These are phyloP conservation scores for Aureobasidium zeae DNA, from an alignment of 2,329 filamentous ascomycete species.

Conservation along the genomic window DNA sequence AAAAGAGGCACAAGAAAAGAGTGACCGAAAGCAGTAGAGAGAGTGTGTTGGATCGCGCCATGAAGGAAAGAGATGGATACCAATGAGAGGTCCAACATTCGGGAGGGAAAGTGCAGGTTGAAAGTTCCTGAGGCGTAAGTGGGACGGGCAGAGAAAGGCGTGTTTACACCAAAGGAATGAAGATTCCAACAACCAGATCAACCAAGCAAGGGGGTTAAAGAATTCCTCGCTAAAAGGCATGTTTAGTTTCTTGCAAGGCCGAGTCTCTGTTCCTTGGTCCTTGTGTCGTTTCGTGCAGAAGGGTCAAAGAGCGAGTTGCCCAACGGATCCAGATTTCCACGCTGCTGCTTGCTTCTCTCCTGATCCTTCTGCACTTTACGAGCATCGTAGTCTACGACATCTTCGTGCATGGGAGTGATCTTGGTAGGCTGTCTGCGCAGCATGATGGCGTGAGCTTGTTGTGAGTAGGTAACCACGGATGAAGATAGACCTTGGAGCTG, in stretches of 20 bases:
- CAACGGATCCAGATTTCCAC: conserved; percentile 13
- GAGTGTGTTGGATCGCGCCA: conserved; percentile 1
- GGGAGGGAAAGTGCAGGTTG: no score
- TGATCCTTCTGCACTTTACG: conserved; percentile 25
- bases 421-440: conserved; percentile 30
- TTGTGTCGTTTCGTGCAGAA: conserved; percentile 20
- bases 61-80: no score
- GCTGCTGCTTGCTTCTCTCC: conserved; percentile 19
- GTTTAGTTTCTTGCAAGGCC: conserved; percentile 21
- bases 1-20: conserved; percentile 3
- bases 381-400: conserved; percentile 27
- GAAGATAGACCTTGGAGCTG: no score
- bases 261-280: conserved; percentile 25
- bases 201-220: conserved; percentile 8
- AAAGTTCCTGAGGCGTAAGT: no score
- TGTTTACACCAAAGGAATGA: conserved; percentile 13
- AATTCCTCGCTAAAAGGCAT: conserved; percentile 6
- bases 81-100: no score
- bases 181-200: conserved; percentile 5
- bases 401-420: conserved; percentile 28
- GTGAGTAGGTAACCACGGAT: background rate
- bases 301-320: conserved; percentile 15
- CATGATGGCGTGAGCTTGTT: conserved; percentile 21
- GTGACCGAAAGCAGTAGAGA: background rate
- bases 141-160: background rate